Base-by-base conservation (phyloP, 495 filamentous ascomycete genomes). In the Penicillium turbatum region DNA sequence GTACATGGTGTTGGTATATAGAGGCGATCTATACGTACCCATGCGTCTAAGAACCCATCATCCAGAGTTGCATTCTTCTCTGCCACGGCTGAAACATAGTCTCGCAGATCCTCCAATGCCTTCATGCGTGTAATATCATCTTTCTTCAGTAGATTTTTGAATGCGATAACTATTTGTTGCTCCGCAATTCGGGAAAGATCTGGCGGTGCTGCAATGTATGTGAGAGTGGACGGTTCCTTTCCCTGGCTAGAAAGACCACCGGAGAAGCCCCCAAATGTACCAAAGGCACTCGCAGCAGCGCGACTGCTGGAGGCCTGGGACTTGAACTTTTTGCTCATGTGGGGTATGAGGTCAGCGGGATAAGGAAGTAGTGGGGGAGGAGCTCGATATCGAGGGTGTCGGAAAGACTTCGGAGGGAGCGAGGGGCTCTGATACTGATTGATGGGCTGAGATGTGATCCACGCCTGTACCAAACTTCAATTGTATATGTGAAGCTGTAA, bases 111-210 rank as follows among this genome's bases (percentile, higher is more conserved):
- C 49, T 97, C 92, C 44, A 99, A 66, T 0, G 90, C 93, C 66
- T 95, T 96, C n/a, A 86, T 78, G 60, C 95, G 92, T 26, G 95
- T 99, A 12, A 82, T 92, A 52, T 86, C 86, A 73, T 96, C 92
- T 69, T 90, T 95, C 73, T 97, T 99, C 41, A 83, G 79, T 13
- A 96, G 76, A 60, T 92, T 95, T 67, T 97, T 95, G 76, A 96
- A 92, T 17, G 86, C 80, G 8, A 99, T 91, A 12, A 89, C 82
- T 42, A 93, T 74, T 61, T 90, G 87, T 27, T 89, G 76, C 44
- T 96, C 85, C 11, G 81, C 87, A 51, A 98, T 84, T 26, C 64
- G 71, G 29, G 84, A 86, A 43, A 96, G 79, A 68, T 97, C 85
- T 48, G 88, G 92, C 1, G 89, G 88, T 62, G 92, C 90, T 40